Evolutionary conservation across 805 yeast genomes (phyloP), one percentile per base, ranked within the genome.

Genomic region (Candida parachauliodes): DNA sequence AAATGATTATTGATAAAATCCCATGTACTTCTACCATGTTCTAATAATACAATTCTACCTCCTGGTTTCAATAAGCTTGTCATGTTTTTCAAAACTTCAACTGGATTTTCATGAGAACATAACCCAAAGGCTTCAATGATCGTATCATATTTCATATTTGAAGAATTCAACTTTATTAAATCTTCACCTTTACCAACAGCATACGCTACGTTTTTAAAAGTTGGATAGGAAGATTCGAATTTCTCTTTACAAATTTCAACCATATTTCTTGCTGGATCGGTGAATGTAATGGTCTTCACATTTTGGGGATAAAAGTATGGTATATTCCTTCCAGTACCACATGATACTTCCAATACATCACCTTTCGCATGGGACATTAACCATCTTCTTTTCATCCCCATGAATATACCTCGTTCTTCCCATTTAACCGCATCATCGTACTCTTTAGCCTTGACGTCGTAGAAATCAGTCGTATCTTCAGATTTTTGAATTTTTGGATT

Each of bases 101-200:
- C 88, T 0, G 98, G 98, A 54, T 93, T 95, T 48, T 89, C 83
- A 54, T 93, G 97, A 0, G 98, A 89, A 62, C 98, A 93, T 32
- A 93, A 66, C 0, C 98, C 98, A 64, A 93, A 93, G 0, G 97
- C 86, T 60, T 93, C 98, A 33, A 86, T 73, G 17, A 93, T 83
- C 0, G 97, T 89, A 55, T 93, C 98, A 55, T 91, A 93, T 52
- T 80, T 80, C 42, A 83, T 70, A 11, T 43, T 45, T 14, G 34
- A 27, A 16, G 55, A 58, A 1, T 88, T 79, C 31, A 88, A 54
- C 2, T 75, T 66, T 2, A 76, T 72, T 48, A 88, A 69, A 44
- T 86, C 86, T 57, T 88, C 96, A 3, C 96, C 96, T 49, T 77
- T 80, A 17, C 96, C 96, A 34, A 84, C 88, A 2, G 91, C 94